Conservation (phyloP, 768 basidiomycete genomes). For the Calocybe gangraenosa region DNA sequence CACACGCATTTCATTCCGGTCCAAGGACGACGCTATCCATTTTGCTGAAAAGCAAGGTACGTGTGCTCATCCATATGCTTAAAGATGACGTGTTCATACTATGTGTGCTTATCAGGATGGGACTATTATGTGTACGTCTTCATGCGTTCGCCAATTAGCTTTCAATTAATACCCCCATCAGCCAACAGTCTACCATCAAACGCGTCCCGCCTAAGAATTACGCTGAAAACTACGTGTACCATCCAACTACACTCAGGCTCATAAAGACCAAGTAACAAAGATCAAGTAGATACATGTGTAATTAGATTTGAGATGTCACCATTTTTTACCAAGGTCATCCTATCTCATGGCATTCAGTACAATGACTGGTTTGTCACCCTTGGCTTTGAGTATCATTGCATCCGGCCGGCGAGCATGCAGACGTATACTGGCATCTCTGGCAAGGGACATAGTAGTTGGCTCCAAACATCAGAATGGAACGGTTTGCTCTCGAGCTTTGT, state of each 20-base stretch:
- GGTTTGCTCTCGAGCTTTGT: too few relatives aligned
- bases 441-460: too few relatives aligned
- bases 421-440: too few relatives aligned
- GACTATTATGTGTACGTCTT: conserved; percentile 80
- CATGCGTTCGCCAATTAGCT: conserved; percentile 6
- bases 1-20: conserved; percentile 75
- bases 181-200: conserved; percentile 57
- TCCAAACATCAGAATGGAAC: too few relatives aligned
- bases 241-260: conserved; percentile 73
- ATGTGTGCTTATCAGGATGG: conserved; percentile 59
- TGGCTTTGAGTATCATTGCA: too few relatives aligned
- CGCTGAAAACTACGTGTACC: conserved; percentile 88
- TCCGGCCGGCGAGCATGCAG: too few relatives aligned
- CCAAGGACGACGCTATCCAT: conserved; percentile 87
- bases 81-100: conserved; percentile 10
- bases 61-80: conserved; percentile 11
- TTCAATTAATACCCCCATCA: conserved; percentile 18
- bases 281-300: conserved; percentile 71
- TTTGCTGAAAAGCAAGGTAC: conserved; percentile 96
- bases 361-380: too few relatives aligned
- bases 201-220: conserved; percentile 85
- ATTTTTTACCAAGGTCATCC: too few relatives aligned
- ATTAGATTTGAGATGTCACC: neutral
- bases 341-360: too few relatives aligned
- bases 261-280: conserved; percentile 89